Conservation (phyloP, 164 flowering plant species). For the Chimonanthus salicifolius region DNA sequence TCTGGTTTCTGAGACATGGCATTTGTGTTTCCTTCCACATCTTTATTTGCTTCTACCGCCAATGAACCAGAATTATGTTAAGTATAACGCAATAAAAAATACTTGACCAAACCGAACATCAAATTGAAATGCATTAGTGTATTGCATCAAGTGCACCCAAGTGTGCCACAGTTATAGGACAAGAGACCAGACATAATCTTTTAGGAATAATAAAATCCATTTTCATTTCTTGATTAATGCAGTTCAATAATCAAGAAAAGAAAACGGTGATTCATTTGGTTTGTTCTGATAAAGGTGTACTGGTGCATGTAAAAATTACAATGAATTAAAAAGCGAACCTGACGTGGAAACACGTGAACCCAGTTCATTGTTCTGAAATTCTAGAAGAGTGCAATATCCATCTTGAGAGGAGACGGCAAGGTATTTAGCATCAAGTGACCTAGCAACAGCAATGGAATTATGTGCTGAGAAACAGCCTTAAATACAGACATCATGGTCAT, state of each 20-base stretch:
- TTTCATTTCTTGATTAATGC: not conserved
- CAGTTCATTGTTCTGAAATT: slow-evolving; percentile 76
- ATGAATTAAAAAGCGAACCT: slow-evolving; percentile 35
- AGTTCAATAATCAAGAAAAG: not conserved
- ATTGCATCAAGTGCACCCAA: not conserved
- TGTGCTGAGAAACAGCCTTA: not conserved
- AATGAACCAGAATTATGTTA: not conserved
- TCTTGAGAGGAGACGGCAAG: slow-evolving; percentile 89
- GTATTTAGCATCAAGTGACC: slow-evolving; percentile 73
- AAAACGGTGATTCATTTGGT: not conserved
- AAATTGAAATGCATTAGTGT: not conserved
- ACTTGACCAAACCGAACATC: not conserved
- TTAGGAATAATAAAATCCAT: not conserved
- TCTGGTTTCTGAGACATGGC: slow-evolving; percentile 15
- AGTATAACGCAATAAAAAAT: not conserved
- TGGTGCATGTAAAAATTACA: not conserved
- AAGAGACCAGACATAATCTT: too few species aligned
- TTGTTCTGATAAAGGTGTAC: not conserved
- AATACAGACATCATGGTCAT: not conserved
- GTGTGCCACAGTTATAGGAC: too few species aligned
- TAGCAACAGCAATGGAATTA: slow-evolving; percentile 21
- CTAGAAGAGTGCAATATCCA: slow-evolving; percentile 81
- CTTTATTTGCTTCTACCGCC: slow-evolving; percentile 24
- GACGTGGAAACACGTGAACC: slow-evolving; percentile 49
- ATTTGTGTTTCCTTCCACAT: slow-evolving; percentile 20